These are phyloP conservation scores for Cordyceps cateniannulata DNA, from an alignment of 2,329 filamentous ascomycete genomes.

Conservation along the genomic window DNA sequence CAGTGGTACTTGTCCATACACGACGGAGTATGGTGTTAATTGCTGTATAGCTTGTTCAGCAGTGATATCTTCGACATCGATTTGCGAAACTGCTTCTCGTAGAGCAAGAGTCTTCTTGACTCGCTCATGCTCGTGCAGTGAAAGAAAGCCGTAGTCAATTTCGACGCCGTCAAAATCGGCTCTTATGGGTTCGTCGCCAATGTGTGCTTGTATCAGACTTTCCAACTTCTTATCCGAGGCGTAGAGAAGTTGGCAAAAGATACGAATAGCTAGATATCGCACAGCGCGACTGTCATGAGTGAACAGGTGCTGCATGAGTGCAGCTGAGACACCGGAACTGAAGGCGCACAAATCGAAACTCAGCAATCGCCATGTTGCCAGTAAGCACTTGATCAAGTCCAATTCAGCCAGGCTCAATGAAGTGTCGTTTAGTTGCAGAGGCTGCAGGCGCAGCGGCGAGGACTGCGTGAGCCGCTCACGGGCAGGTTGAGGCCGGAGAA, in stretches of 20 bases:
- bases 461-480: constrained; percentile 18
- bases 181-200: constrained; percentile 55
- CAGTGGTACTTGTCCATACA: constrained; percentile 61
- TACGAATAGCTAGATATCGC: constrained; percentile 73
- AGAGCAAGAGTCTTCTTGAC: constrained; percentile 39
- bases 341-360: constrained; percentile 69
- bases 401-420: constrained; percentile 16
- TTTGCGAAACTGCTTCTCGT: constrained; percentile 30
- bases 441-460: constrained; percentile 19
- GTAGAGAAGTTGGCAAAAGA: constrained; percentile 72
- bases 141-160: constrained; percentile 73
- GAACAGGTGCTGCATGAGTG: constrained; percentile 64
- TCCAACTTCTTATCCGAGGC: constrained; percentile 76
- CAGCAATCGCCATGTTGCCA: constrained; percentile 67
- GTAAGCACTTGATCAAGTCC: constrained; percentile 23
- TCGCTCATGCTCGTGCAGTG: constrained; percentile 50
- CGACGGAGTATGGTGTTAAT: constrained; percentile 55
- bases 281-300: constrained; percentile 52
- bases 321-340: constrained; percentile 55
- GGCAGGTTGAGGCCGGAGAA: constrained; percentile 48
- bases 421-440: constrained; percentile 21
- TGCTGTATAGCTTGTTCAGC: constrained; percentile 24
- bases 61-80: constrained; percentile 1
- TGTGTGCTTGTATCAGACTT: constrained; percentile 58
- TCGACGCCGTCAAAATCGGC: constrained; percentile 68